These are phyloP conservation scores for Pezicula rhizophila DNA, from an alignment of 2,329 filamentous ascomycete species.

Conservation along the genomic window DNA sequence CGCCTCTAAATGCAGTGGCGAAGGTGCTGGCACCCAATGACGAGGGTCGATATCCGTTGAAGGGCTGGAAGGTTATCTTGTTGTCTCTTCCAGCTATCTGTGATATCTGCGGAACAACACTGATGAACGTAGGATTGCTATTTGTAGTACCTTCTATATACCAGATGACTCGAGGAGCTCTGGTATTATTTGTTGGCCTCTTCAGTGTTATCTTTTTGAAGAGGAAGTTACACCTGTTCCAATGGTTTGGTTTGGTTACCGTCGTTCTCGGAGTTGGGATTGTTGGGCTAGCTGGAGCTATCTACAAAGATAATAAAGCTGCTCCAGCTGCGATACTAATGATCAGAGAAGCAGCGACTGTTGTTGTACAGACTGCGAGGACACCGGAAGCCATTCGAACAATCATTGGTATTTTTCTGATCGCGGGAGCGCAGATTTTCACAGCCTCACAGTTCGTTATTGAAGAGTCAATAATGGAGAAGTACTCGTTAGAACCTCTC, in stretches of 20 bases:
- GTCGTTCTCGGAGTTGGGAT: constrained; percentile 84
- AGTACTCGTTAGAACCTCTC: constrained; percentile 68
- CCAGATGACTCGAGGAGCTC: constrained; percentile 93
- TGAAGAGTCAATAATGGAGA: constrained; percentile 86
- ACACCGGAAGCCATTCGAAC: constrained; percentile 58
- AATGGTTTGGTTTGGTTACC: constrained; percentile 83
- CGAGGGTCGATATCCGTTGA: constrained; percentile 54
- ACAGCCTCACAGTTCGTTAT: constrained; percentile 94
- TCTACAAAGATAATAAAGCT: constrained; percentile 57
- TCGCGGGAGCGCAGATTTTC: constrained; percentile 92
- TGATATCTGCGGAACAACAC: constrained; percentile 89
- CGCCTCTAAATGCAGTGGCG: constrained; percentile 38
- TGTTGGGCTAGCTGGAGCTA: constrained; percentile 81
- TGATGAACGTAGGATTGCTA: constrained; percentile 93
- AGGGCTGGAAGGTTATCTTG: constrained; percentile 65
- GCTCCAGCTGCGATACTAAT: constrained; percentile 30
- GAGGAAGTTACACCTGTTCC: constrained; percentile 74
- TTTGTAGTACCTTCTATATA: constrained; percentile 96
- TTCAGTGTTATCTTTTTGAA: constrained; percentile 91
- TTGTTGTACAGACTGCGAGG: constrained; percentile 32
- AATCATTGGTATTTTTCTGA: constrained; percentile 78
- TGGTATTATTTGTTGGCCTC: constrained; percentile 91
- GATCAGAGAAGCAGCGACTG: constrained; percentile 35
- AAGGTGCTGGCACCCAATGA: constrained; percentile 47
- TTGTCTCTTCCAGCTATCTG: constrained; percentile 84